Base-by-base conservation (phyloP, 345 rosid genomes). In the Pugionium dolabratum region DNA sequence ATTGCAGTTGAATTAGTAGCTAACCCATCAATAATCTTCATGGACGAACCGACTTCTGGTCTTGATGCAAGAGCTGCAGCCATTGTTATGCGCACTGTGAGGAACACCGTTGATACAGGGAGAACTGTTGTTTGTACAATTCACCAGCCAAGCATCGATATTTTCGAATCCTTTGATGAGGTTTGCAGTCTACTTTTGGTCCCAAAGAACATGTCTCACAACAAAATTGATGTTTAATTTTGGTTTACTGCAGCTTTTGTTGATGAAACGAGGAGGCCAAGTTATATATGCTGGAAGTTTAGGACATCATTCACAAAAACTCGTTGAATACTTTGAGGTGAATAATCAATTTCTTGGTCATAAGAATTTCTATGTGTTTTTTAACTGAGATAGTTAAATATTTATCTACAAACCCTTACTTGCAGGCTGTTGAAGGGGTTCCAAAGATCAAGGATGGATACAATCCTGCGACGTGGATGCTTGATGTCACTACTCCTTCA, bases 401-500 rank as follows among this genome's bases (percentile, higher is more conserved):
- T 18, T 69, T 69, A 52, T 27, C 60, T 60, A 18, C 8, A 30
- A 55, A 18, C 18, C 18, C 7, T 40, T 56, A 26, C 26, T 53
- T 43, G 28, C 79, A 91, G 96, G 89, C 86, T 37, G 54, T 91
- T 29, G 85, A 79, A 27, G 96, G 95, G 27, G 87, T 91, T 77
- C 76, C 89, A 0, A 83, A 82, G 78, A 86, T 89, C 55, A 79
- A 59, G 52, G 85, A 84, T 2, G 92, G 95, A 43, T 75, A 77
- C 72, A 91, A 91, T 74, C 98, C 98, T 6, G 98, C 98, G 7
- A 87, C 98, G 37, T 91, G 98, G 98, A 89, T 89, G 98, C 92
- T 91, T 50, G 96, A 91, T 3, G 78, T 91, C 54, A 91, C 76
- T 40, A 49, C 87, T 51, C 71, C 87, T 10, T 56, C 88, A 49